Conservation (phyloP, 345 rosid species). For the Eucalyptus tenuipes region DNA sequence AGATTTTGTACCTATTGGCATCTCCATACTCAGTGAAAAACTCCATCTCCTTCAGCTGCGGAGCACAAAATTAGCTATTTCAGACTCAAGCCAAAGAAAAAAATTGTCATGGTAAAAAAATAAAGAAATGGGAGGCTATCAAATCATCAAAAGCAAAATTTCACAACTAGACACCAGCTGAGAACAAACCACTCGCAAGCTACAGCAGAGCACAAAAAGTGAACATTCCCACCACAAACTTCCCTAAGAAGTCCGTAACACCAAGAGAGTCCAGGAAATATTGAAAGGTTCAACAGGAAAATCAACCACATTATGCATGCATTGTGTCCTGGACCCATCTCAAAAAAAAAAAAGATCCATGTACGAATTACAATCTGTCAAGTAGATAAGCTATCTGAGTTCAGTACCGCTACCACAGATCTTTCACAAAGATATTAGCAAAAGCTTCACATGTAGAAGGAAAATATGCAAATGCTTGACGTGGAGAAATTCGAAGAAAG, state of each 20-base stretch:
- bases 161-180: neutral
- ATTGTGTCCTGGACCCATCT: neutral
- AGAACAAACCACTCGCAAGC: neutral
- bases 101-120: neutral
- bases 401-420: neutral
- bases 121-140: neutral
- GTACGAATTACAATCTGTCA: neutral
- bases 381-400: neutral
- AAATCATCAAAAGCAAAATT: neutral
- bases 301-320: neutral
- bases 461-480: neutral
- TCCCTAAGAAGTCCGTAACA: neutral
- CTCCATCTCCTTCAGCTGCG: conserved; percentile 66
- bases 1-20: conserved; percentile 77
- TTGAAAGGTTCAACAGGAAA: neutral
- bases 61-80: neutral
- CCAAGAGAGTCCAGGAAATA: neutral
- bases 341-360: neutral
- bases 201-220: neutral
- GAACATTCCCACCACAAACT: neutral
- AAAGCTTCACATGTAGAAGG: neutral
- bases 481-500: neutral
- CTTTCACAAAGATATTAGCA: neutral
- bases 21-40: conserved; percentile 97
- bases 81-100: neutral